Evolutionary conservation across 108 stramenopile species (phyloP).

Genomic region (Fragilaria crotonensis): DNA sequence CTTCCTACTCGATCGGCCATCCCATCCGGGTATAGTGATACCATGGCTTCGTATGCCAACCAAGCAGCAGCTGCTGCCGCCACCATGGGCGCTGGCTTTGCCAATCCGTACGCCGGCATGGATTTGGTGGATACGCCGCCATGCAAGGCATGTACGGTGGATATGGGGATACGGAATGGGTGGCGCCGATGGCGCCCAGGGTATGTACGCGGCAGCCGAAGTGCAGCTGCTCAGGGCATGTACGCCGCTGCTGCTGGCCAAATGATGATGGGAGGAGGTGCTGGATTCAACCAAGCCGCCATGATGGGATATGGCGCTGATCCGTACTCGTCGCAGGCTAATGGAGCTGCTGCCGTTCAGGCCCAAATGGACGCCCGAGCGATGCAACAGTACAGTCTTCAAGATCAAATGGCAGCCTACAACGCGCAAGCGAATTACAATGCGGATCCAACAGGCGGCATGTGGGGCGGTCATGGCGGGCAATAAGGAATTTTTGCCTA

Average conservation of each 20-base stretch:
- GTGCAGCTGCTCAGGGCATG: neutral
- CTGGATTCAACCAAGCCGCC: neutral
- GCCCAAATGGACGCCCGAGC: conserved; percentile 1
- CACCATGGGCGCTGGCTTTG: conserved; percentile 4
- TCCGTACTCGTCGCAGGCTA: neutral
- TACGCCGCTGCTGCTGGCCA: neutral
- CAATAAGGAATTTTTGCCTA: neutral
- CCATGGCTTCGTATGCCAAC: conserved; percentile 4
- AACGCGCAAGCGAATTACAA: neutral
- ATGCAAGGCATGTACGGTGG: neutral
- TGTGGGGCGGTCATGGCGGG: neutral
- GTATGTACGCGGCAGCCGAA: neutral
- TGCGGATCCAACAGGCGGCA: neutral
- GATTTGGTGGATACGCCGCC: conserved; percentile 6
- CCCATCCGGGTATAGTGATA: neutral
- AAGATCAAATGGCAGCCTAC: neutral
- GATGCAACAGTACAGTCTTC: neutral
- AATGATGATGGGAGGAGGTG: conserved; percentile 7
- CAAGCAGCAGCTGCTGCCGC: neutral
- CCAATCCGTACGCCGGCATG: conserved; percentile 7
- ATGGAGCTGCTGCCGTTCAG: neutral
- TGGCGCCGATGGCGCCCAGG: too few relatives aligned
- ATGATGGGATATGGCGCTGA: conserved; percentile 8
- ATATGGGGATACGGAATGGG: conserved; percentile 6
- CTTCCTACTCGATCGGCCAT: neutral